These are phyloP conservation scores for Bipolaris zeicola DNA, from an alignment of 2,329 filamentous ascomycete species.

Conservation along the genomic window DNA sequence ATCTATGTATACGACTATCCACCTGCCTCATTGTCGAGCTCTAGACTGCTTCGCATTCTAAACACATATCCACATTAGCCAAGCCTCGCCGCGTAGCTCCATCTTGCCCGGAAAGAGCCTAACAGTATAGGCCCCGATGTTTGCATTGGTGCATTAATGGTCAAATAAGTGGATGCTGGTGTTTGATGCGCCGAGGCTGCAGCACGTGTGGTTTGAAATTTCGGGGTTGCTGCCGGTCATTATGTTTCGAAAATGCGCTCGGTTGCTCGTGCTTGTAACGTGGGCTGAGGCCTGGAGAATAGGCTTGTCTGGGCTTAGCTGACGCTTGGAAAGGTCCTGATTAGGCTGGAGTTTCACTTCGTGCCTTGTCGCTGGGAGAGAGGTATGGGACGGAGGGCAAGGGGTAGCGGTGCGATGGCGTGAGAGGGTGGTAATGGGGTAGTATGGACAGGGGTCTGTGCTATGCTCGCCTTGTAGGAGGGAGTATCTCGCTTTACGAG, in stretches of 20 bases:
- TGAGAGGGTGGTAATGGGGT: background rate
- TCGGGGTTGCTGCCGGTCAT: background rate
- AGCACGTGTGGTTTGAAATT: slow-evolving; percentile 33
- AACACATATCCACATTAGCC: slow-evolving; percentile 21
- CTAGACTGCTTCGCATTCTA: background rate
- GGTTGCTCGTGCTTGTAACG: slow-evolving; percentile 15
- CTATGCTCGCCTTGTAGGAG: background rate
- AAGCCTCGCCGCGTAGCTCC: slow-evolving; percentile 25
- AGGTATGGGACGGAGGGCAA: no score
- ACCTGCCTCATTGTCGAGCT: background rate
- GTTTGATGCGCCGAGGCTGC: slow-evolving; percentile 38
- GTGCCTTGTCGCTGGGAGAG: no score
- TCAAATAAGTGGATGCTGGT: slow-evolving; percentile 9
- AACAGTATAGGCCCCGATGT: slow-evolving; percentile 8
- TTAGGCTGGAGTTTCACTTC: background rate
- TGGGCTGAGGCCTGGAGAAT: background rate
- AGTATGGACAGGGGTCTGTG: background rate
- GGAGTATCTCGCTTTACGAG: background rate
- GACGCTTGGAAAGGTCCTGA: background rate
- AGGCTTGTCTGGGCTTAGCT: background rate
- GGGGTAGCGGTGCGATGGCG: no score
- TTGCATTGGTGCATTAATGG: background rate
- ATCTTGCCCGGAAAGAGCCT: slow-evolving; percentile 24
- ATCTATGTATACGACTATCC: background rate
- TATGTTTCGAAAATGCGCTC: slow-evolving; percentile 36